Evolutionary conservation across 169 alveolate species (phyloP).

Genomic region (Eimeria tenella): DNA sequence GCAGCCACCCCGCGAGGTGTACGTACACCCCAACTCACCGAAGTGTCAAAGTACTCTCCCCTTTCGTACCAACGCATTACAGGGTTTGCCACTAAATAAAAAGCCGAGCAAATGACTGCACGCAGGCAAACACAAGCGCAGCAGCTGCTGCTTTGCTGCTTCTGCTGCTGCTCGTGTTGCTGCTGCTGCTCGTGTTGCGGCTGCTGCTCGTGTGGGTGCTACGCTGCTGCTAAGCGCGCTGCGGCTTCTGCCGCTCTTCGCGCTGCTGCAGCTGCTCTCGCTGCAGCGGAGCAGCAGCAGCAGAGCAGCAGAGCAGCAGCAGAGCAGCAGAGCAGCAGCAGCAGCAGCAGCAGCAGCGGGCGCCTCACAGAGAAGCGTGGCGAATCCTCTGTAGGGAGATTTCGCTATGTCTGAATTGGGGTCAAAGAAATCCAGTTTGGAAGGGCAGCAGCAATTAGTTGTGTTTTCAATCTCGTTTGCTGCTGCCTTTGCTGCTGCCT

Average conservation of each 20-base stretch:
- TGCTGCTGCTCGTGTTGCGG: too few relatives aligned
- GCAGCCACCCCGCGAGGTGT: too few relatives aligned
- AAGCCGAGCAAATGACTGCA: conserved; percentile 49
- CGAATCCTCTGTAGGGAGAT: conserved; percentile 61
- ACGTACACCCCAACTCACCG: conserved; percentile 46
- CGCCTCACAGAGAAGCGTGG: conserved; percentile 58
- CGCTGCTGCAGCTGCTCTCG: too few relatives aligned
- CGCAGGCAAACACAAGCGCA: neutral
- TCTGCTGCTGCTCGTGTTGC: too few relatives aligned
- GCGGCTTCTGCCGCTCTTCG: too few relatives aligned
- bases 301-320: neutral
- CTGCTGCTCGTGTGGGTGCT: too few relatives aligned
- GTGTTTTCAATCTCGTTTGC: neutral
- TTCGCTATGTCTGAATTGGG: conserved; percentile 51
- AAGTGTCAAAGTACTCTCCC: conserved; percentile 57
- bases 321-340: neutral
- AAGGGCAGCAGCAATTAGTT: conserved; percentile 24
- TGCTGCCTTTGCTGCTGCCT: neutral
- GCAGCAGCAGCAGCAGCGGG: neutral
- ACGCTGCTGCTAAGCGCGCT: too few relatives aligned
- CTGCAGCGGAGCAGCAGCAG: too few relatives aligned
- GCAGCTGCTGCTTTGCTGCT: neutral
- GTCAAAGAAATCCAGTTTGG: conserved; percentile 69
- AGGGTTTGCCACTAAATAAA: conserved; percentile 66
- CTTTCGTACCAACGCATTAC: conserved; percentile 74